Base-by-base conservation (phyloP, 805 yeast genomes). In the Zygoascus biomembranicola region DNA sequence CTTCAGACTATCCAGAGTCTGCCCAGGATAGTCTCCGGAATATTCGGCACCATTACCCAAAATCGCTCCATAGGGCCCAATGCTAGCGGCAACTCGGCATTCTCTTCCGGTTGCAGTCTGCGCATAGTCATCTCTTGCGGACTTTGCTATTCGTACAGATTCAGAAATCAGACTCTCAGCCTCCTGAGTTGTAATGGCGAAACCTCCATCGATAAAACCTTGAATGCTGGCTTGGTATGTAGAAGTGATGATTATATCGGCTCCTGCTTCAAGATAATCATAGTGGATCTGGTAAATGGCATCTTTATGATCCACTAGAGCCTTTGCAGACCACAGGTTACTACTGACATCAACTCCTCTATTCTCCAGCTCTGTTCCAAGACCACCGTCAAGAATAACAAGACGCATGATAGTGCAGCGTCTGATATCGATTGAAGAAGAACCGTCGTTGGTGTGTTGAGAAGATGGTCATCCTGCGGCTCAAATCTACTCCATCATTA, bases 11-110 rank as follows among this genome's bases (percentile, higher is more conserved):
- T 69, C 9, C 65, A 63, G 2, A 69, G 63, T 8, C 26, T 65
- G 71, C 8, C 32, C 46, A 10, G 73, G 75, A 64, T 85, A 86
- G 50, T 81, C 74, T 1, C 95, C 95, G 2, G 83, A 79, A 60
- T 83, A 87, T 61, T 87, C 96, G 0, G 84, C 74, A 0, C 90
- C 89, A 57, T 80, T 74, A 31, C 84, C 80, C 39, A 84, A 63
- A 58, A 69, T 80, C 0, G 90, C 86, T 0, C 90, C 95, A 64
- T 79, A 87, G 0, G 95, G 88, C 0, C 95, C 96, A 39, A 86
- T 67, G 8, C 87, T 79, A 0, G 87, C 95, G 1, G 79, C 79
- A 5, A 82, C 73, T 43, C 60, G 61, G 20, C 43, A 16, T 13
- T 11, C 67, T 5, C 87, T 79, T 4, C 49, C 49, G 2, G 23